Percentiles rank a stretch among this genome's conserved stretches.
These are phyloP conservation scores for Pyrenochaeta sp. DNA, from an alignment of 2,329 filamentous ascomycete species.

Conservation along the genomic window DNA sequence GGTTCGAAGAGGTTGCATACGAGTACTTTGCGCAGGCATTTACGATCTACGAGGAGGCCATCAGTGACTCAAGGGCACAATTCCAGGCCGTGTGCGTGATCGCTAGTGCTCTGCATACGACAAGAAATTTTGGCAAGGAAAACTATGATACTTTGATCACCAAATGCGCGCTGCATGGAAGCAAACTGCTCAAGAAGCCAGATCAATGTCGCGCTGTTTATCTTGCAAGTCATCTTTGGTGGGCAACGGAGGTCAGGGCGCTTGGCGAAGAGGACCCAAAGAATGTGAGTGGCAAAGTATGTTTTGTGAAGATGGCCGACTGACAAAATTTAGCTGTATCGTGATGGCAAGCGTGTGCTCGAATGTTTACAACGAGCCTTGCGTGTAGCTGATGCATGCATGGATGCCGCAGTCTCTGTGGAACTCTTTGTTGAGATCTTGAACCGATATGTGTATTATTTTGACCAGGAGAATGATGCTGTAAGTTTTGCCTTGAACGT, in stretches of 20 bases:
- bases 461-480: slow-evolving; percentile 98
- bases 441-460: slow-evolving; percentile 98
- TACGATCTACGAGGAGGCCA: slow-evolving; percentile 95
- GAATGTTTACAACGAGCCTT: slow-evolving; percentile 96
- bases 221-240: slow-evolving; percentile 96
- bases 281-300: slow-evolving; percentile 64
- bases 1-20: slow-evolving; percentile 94
- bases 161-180: slow-evolving; percentile 94
- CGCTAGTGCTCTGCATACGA: slow-evolving; percentile 85
- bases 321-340: slow-evolving; percentile 71
- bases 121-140: slow-evolving; percentile 89
- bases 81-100: slow-evolving; percentile 98
- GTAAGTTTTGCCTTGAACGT: slow-evolving; percentile 56
- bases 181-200: slow-evolving; percentile 95
- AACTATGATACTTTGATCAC: slow-evolving; percentile 99
- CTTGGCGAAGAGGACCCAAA: slow-evolving; percentile 83
- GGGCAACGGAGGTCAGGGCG: slow-evolving; percentile 83
- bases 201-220: slow-evolving; percentile 98
- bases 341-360: slow-evolving; percentile 94
- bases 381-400: slow-evolving; percentile 95
- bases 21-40: slow-evolving; percentile 99
- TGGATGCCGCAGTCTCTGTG: slow-evolving; percentile 97
- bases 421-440: slow-evolving; percentile 98
- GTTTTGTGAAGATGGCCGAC: not conserved
- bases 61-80: slow-evolving; percentile 94